Evolutionary conservation across 345 rosid species (phyloP).

Genomic region (Abelmoschus esculentus): DNA sequence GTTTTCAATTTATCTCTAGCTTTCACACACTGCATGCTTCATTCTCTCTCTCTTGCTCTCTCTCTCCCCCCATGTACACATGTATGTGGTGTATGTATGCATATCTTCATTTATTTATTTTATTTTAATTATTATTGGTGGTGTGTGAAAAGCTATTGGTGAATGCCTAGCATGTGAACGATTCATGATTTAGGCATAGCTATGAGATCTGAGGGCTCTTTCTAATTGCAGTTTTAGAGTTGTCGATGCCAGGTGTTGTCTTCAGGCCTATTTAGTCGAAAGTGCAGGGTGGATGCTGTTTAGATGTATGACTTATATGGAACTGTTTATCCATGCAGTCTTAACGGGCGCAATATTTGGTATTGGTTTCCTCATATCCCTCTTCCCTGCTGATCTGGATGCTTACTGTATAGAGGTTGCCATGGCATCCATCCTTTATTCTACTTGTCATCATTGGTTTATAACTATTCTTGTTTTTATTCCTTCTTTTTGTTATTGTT

Average conservation of each 20-base stretch:
- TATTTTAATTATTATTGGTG: background rate
- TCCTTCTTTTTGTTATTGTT: background rate
- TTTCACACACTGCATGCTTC: background rate
- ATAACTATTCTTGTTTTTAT: background rate
- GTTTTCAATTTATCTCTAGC: constrained; percentile 10
- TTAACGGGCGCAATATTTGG: background rate
- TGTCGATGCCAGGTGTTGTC: background rate
- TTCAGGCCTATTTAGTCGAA: background rate
- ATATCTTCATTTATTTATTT: background rate
- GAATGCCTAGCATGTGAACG: background rate
- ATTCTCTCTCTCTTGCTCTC: constrained; percentile 5
- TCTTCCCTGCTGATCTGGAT: background rate
- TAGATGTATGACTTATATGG: background rate
- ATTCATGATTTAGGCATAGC: background rate
- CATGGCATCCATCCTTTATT: background rate
- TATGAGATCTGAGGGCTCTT: constrained; percentile 14
- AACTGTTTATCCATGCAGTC: background rate
- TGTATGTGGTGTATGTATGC: background rate
- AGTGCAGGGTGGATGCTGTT: background rate
- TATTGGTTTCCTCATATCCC: background rate
- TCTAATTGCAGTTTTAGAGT: background rate
- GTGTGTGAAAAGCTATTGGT: constrained; percentile 6
- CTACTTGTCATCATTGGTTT: background rate
- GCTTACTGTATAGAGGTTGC: background rate
- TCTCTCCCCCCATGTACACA: background rate